Percentiles rank a stretch among this genome's conserved stretches.
Evolutionary conservation across 768 basidiomycete genomes (phyloP).

Genomic region (Gautieria morchelliformis): DNA sequence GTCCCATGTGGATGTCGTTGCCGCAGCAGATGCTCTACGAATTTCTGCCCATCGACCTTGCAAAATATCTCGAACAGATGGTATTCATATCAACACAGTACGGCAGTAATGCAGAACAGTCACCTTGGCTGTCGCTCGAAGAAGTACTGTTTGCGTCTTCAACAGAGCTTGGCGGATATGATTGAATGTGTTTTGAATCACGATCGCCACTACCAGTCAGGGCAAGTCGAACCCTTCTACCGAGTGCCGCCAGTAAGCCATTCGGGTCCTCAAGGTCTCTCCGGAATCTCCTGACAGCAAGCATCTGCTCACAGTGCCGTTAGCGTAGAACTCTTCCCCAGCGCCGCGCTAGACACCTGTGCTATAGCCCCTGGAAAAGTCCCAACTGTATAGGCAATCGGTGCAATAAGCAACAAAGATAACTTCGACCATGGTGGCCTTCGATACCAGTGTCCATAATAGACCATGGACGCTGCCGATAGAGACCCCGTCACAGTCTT

Average conservation of each 20-base stretch:
- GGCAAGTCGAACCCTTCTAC: background rate
- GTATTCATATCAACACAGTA: background rate
- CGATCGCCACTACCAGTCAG: background rate
- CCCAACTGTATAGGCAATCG: background rate
- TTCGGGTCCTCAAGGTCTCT: background rate
- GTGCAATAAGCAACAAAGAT: background rate
- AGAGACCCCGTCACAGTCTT: background rate
- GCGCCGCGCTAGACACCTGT: background rate
- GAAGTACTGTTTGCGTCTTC: background rate
- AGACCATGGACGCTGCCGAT: background rate
- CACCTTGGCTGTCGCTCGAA: background rate
- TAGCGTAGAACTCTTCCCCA: background rate
- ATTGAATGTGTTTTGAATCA: background rate
- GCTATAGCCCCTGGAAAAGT: background rate
- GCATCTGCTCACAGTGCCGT: background rate
- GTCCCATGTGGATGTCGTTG: conserved; percentile 1
- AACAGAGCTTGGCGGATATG: background rate
- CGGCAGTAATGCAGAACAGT: background rate
- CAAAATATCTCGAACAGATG: background rate
- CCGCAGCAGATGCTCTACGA: background rate
- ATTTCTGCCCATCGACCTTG: conserved; percentile 3
- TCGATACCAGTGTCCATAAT: conserved; percentile 5
- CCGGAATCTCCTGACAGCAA: background rate
- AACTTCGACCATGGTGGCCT: background rate
- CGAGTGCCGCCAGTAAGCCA: background rate